Conservation (phyloP, 1,284 basidiomycete genomes). For the Afroboletus lepidellus region DNA sequence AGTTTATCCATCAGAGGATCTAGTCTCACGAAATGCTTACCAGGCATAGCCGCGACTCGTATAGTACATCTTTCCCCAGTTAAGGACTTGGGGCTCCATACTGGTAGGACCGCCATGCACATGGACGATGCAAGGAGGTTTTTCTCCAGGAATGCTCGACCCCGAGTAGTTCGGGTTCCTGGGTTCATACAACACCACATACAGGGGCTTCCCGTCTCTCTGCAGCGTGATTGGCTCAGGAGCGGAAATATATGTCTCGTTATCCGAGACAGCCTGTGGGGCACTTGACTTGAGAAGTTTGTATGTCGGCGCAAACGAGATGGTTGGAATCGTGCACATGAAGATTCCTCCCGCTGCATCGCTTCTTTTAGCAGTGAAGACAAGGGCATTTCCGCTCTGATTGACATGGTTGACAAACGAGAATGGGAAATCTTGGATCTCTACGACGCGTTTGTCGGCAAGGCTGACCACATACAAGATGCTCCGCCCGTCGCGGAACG, state of each 20-base stretch:
- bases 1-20: not conserved
- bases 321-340: constrained; percentile 19
- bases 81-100: constrained; percentile 24
- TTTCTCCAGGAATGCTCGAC: constrained; percentile 27
- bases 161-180: constrained; percentile 31
- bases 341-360: constrained; percentile 30
- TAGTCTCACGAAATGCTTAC: constrained; percentile 13
- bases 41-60: constrained; percentile 37
- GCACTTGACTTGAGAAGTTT: constrained; percentile 23
- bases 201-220: constrained; percentile 20
- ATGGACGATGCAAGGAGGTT: constrained; percentile 31
- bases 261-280: not conserved
- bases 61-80: constrained; percentile 31
- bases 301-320: constrained; percentile 27
- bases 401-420: constrained; percentile 44
- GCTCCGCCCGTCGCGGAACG: constrained; percentile 48
- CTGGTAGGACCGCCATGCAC: constrained; percentile 32
- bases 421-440: constrained; percentile 45
- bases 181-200: constrained; percentile 33
- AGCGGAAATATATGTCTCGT: constrained; percentile 29
- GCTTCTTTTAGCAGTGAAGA: constrained; percentile 26
- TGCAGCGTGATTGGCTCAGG: constrained; percentile 27
- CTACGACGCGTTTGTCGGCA: constrained; percentile 25
- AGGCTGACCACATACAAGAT: constrained; percentile 51
- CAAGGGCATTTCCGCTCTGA: constrained; percentile 31